Base-by-base conservation (phyloP, 108 stramenopile species). In the Cylindrotheca fusiformis region DNA sequence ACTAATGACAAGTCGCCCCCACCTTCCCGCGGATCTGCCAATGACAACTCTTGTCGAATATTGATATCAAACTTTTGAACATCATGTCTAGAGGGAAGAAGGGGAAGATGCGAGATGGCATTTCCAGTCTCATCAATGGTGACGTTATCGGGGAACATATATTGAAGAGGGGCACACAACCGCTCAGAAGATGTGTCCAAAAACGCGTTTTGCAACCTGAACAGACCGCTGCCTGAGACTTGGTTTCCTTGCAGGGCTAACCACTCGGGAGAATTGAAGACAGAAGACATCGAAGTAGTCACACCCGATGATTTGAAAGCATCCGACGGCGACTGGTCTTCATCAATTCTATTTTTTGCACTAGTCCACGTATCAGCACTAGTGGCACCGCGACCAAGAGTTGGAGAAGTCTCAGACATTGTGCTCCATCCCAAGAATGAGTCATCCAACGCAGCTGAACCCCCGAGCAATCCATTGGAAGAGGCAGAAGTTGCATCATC, bases 1-100 rank as follows among this genome's bases (percentile, higher is more conserved):
- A 80, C 48, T 60, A 67, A 44, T 41, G 74, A 70, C 18, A 90
- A 67, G 33, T 93, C 92, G 1, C 92, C 92, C 12, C 92, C 92
- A 44, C 92, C 92, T 69, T 87, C 83, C 30, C 86, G 75, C 2
- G 88, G 88, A 71, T 93, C 92, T 0, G 92, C 88, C 32, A 88
- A 60, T 1, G 88, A 73, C 33, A 93, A 61, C 66, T 93, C 92
- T 52, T 89, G 80, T 4, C 88, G 84, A 67, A 93, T 84, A 60
- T 68, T 84, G 10, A 63, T 50, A 65, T 93, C 92, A 26, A 93
- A 60, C 51, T 84, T 86, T 61, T 87, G 88, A 32, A 93, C 62
- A 65, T 93, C 92, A 47, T 86, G 87, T 22, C 82, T 77, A 5
- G 88, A 88, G 22, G 92, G 92, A 48, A 93, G 58, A 5, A 83